A percentile compares a stretch with the other conserved stretches of the same genome.
phyloP scores from a whole-genome alignment of 345 rosid genomes.

The Aquilaria sinensis region DNA sequence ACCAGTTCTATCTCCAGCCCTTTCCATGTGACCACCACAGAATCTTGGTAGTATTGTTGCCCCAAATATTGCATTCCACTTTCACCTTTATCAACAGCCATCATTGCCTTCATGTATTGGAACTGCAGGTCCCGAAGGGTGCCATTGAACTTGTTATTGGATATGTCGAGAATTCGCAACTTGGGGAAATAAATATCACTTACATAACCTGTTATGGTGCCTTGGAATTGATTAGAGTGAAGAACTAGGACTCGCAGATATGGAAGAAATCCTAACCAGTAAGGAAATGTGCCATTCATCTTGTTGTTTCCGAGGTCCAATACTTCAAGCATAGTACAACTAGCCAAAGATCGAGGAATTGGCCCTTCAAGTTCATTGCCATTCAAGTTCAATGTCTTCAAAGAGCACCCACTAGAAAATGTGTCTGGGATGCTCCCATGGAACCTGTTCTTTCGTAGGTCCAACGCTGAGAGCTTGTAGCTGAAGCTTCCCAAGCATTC shows the following conservation, averaged over 20 bases:
- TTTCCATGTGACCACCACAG: slow-evolving; percentile 9
- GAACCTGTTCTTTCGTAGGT: slow-evolving; percentile 14
- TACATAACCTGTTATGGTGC: neutral
- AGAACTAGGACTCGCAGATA: slow-evolving; percentile 17
- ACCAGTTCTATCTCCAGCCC: slow-evolving; percentile 1
- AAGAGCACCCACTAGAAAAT: neutral
- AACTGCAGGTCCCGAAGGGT: slow-evolving; percentile 2
- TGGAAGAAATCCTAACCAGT: slow-evolving; percentile 22
- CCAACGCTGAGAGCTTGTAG: neutral
- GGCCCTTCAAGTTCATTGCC: slow-evolving; percentile 19
- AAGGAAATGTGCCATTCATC: slow-evolving; percentile 19
- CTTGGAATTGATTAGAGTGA: slow-evolving; percentile 18
- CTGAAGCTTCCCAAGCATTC: slow-evolving; percentile 16
- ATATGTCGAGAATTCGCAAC: slow-evolving; percentile 22
- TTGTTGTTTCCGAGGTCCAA: slow-evolving; percentile 26
- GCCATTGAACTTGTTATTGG: slow-evolving; percentile 25
- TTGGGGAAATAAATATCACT: slow-evolving; percentile 1
- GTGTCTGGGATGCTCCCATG: slow-evolving; percentile 11
- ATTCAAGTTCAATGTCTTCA: slow-evolving; percentile 16
- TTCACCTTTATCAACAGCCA: neutral
- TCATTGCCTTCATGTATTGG: neutral
- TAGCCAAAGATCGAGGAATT: slow-evolving; percentile 11
- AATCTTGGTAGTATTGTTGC: neutral
- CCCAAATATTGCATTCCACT: neutral
- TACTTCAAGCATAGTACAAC: slow-evolving; percentile 18